Conservation (phyloP, 1,284 basidiomycete genomes). For the Phylloporus sp. region DNA sequence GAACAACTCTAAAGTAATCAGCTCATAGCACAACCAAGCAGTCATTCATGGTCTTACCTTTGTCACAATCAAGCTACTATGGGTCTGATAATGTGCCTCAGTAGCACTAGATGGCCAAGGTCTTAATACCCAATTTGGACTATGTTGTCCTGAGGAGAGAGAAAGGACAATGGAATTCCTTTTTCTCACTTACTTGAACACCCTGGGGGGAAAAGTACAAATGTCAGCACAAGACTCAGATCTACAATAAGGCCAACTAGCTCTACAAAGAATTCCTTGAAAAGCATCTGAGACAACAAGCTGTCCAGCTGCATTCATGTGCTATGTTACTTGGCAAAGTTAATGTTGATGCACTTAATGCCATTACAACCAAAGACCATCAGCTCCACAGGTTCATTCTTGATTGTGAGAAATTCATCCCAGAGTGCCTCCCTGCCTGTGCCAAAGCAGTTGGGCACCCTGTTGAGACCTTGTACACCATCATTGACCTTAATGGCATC, state of each 20-base stretch:
- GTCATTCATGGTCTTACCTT: background rate
- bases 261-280: constrained; percentile 17
- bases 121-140: constrained; percentile 7
- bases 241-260: background rate
- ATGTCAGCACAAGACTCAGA: background rate
- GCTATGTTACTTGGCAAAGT: constrained; percentile 67
- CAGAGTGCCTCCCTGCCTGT: constrained; percentile 86
- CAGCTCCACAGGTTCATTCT: constrained; percentile 89
- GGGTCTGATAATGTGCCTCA: constrained; percentile 19
- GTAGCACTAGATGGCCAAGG: constrained; percentile 18
- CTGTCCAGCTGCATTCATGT: constrained; percentile 1
- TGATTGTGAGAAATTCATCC: constrained; percentile 93
- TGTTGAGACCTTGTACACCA: constrained; percentile 98
- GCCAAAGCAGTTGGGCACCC: constrained; percentile 77
- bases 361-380: constrained; percentile 86
- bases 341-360: constrained; percentile 86
- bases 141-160: background rate
- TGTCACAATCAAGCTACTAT: constrained; percentile 20
- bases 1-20: constrained; percentile 15
- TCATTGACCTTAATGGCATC: constrained; percentile 91
- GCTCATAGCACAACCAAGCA: background rate
- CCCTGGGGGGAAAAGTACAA: constrained; percentile 11
- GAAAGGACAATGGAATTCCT: constrained; percentile 23
- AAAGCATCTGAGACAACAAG: constrained; percentile 14
- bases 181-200: constrained; percentile 12